phyloP scores from a whole-genome alignment of 2,329 filamentous ascomycete species.

The Delphinella strobiligena region DNA sequence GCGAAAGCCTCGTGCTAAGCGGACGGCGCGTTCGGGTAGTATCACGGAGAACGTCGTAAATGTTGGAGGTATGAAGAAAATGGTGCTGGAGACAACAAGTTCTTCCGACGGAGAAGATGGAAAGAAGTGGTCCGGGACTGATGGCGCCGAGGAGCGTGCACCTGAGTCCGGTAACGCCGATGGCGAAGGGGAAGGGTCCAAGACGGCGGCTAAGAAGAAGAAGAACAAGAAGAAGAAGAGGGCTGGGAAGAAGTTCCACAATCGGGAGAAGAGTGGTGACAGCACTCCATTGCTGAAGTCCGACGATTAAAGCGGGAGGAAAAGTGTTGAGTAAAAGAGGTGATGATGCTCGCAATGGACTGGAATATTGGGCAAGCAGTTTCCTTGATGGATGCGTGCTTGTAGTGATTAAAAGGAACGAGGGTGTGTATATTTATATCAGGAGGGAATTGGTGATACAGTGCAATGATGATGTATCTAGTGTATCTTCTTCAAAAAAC shows the following conservation, averaged over 20 bases:
- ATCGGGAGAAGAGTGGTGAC: slow-evolving; percentile 10
- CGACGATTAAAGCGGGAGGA: slow-evolving; percentile 11
- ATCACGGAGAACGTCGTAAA: slow-evolving; percentile 72
- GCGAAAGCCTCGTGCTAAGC: slow-evolving; percentile 16
- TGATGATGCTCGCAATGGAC: too few relatives aligned
- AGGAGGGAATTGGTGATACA: background rate
- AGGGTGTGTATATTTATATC: background rate
- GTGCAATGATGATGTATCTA: too few relatives aligned
- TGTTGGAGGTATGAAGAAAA: slow-evolving; percentile 60
- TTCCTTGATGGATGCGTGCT: too few relatives aligned
- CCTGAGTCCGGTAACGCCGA: slow-evolving; percentile 7
- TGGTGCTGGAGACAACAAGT: slow-evolving; percentile 59
- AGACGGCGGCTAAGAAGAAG: too few relatives aligned
- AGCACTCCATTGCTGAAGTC: slow-evolving; percentile 11
- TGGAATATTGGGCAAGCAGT: too few relatives aligned
- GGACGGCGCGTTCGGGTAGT: slow-evolving; percentile 53
- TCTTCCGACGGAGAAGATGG: slow-evolving; percentile 35
- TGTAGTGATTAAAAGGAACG: background rate
- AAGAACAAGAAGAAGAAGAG: slow-evolving; percentile 15
- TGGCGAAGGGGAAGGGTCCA: background rate
- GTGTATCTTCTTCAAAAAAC: too few relatives aligned
- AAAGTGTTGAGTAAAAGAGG: too few relatives aligned
- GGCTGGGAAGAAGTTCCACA: slow-evolving; percentile 12
- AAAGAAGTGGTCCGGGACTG: slow-evolving; percentile 17
- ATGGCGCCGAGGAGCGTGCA: slow-evolving; percentile 7